These are phyloP conservation scores for Saccharomycopsis fodiens DNA, from an alignment of 805 yeast species.

Conservation along the genomic window DNA sequence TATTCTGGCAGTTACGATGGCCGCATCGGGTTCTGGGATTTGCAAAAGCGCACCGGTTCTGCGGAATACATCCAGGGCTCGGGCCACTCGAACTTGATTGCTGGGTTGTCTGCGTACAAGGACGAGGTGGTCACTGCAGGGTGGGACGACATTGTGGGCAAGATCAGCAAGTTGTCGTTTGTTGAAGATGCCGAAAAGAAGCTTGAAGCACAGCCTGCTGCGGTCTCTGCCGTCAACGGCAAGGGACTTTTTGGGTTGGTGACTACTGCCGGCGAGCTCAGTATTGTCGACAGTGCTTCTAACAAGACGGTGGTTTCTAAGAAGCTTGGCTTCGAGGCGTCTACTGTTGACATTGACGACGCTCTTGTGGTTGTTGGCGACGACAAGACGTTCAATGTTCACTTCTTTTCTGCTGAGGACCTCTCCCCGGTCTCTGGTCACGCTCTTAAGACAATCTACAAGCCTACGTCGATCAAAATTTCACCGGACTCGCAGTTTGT, in stretches of 20 bases:
- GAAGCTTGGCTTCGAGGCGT: slow-evolving; percentile 32
- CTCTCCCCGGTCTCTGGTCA: slow-evolving; percentile 24
- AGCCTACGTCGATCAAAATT: slow-evolving; percentile 52
- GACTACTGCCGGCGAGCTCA: slow-evolving; percentile 36
- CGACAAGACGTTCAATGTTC: slow-evolving; percentile 32
- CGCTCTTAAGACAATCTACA: slow-evolving; percentile 7
- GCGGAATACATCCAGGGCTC: slow-evolving; percentile 32
- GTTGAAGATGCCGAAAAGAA: slow-evolving; percentile 24
- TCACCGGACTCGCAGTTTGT: slow-evolving; percentile 62
- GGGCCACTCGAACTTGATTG: slow-evolving; percentile 61
- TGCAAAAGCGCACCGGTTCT: slow-evolving; percentile 26
- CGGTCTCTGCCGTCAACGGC: slow-evolving; percentile 30
- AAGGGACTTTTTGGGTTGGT: slow-evolving; percentile 35
- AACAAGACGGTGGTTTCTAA: slow-evolving; percentile 24
- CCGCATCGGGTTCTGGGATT: slow-evolving; percentile 52
- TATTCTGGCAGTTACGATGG: slow-evolving; percentile 84
- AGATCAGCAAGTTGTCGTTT: slow-evolving; percentile 21
- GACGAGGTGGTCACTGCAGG: slow-evolving; percentile 46
- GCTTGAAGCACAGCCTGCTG: slow-evolving; percentile 44
- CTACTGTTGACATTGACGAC: slow-evolving; percentile 39
- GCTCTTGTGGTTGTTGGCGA: slow-evolving; percentile 44
- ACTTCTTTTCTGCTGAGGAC: slow-evolving; percentile 32
- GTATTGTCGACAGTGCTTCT: slow-evolving; percentile 23
- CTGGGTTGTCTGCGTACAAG: slow-evolving; percentile 37
- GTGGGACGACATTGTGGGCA: slow-evolving; percentile 79